These are phyloP conservation scores for Kuraishia ogatae DNA, from an alignment of 805 yeast species.

Conservation along the genomic window DNA sequence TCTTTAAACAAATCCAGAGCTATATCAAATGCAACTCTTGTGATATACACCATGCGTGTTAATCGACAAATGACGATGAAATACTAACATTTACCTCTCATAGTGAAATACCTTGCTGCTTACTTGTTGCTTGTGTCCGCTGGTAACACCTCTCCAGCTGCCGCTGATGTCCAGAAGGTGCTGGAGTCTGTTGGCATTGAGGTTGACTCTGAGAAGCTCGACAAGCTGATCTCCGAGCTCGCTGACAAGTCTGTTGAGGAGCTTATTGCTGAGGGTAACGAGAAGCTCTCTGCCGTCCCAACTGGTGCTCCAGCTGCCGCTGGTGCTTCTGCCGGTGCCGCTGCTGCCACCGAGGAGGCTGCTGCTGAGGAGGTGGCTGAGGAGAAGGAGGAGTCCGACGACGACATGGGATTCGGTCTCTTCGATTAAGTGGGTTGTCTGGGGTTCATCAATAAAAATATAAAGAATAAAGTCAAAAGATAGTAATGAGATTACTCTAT, in stretches of 20 bases:
- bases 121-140: slow-evolving; percentile 84
- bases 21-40: too few species aligned
- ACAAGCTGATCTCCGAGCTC: slow-evolving; percentile 62
- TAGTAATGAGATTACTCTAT: slow-evolving; percentile 1
- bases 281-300: slow-evolving; percentile 77
- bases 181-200: slow-evolving; percentile 93
- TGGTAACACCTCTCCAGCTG: slow-evolving; percentile 82
- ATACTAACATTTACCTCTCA: slow-evolving; percentile 5
- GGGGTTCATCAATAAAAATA: background rate
- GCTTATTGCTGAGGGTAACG: slow-evolving; percentile 72
- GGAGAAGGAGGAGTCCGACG: slow-evolving; percentile 42
- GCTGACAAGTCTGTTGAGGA: slow-evolving; percentile 71
- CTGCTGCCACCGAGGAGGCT: slow-evolving; percentile 46
- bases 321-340: slow-evolving; percentile 47
- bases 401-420: slow-evolving; percentile 86
- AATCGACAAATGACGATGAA: too few species aligned
- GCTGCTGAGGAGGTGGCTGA: slow-evolving; percentile 49
- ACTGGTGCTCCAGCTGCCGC: slow-evolving; percentile 68
- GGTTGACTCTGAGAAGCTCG: slow-evolving; percentile 69
- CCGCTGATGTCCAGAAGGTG: slow-evolving; percentile 81
- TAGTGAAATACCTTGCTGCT: slow-evolving; percentile 90
- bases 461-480: background rate
- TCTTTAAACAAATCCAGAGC: too few species aligned
- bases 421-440: slow-evolving; percentile 66
- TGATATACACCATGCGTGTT: too few species aligned